These are phyloP conservation scores for Blastocystis sp. DNA, from an alignment of 352 stramenopile species.

Conservation along the genomic window DNA sequence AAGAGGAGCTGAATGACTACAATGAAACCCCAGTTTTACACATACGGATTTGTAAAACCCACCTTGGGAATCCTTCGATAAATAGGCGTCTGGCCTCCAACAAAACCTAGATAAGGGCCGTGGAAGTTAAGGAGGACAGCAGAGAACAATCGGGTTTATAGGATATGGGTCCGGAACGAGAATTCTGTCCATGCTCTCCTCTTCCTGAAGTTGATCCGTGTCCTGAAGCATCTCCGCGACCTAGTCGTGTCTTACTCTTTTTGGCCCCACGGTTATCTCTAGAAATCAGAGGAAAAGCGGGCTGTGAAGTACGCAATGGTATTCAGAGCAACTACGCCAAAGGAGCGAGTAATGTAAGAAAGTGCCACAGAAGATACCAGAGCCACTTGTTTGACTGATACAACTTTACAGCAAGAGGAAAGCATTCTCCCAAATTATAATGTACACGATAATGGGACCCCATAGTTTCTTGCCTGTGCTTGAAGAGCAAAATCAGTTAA, in stretches of 20 bases:
- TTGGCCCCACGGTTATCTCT: conserved; percentile 58
- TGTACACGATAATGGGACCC: neutral
- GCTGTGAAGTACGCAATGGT: neutral
- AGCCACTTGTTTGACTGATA: neutral
- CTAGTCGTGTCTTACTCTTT: conserved; percentile 29
- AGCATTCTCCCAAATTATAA: neutral
- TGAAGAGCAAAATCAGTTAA: too few relatives aligned
- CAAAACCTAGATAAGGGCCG: conserved; percentile 45
- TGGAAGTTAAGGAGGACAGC: neutral
- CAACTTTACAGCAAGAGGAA: neutral
- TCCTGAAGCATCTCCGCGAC: conserved; percentile 53
- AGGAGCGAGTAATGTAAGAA: neutral
- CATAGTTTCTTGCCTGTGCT: neutral
- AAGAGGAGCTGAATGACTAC: neutral
- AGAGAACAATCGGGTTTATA: neutral
- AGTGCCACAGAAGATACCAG: neutral
- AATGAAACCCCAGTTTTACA: neutral
- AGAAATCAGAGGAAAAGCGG: neutral
- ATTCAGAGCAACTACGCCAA: conserved; percentile 34
- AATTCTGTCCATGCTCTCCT: conserved; percentile 57
- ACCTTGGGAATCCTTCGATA: conserved; percentile 60
- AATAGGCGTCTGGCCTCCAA: conserved; percentile 49
- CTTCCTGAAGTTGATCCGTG: conserved; percentile 41
- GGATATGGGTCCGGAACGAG: conserved; percentile 59
- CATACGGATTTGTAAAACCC: conserved; percentile 53